phyloP scores from a whole-genome alignment of 176 grass and related monocot genomes.

The Lolium perenne region DNA sequence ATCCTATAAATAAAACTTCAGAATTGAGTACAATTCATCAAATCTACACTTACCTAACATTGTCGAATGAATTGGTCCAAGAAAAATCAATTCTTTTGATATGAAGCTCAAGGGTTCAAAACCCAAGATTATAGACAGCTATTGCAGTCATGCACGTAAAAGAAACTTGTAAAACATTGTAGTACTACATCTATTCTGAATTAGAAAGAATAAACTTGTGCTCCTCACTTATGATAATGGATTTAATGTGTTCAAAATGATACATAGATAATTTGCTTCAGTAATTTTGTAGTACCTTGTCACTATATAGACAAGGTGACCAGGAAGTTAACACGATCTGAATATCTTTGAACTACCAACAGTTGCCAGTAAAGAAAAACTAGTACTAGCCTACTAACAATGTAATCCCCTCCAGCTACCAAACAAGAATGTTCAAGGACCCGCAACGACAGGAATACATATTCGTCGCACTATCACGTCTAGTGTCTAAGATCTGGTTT shows the following conservation, averaged over 20 bases:
- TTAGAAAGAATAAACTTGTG: not conserved
- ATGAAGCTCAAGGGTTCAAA: not conserved
- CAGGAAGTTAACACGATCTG: not conserved
- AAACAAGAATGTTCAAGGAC: conserved; percentile 7
- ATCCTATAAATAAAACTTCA: too few species aligned
- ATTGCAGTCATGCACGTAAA: not conserved
- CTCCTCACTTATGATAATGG: not conserved
- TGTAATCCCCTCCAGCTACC: not conserved
- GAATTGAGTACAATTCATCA: too few species aligned
- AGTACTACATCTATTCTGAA: not conserved
- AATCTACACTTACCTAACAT: too few species aligned
- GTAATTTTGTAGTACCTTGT: not conserved
- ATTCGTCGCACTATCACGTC: conserved; percentile 28
- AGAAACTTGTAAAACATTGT: not conserved
- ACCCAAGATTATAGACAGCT: not conserved
- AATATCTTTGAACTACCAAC: not conserved
- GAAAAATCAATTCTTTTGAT: too few species aligned
- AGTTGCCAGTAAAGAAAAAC: not conserved
- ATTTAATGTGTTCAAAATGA: not conserved
- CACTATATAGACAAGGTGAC: not conserved
- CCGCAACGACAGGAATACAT: conserved; percentile 31
- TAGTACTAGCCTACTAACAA: not conserved
- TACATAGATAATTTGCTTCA: not conserved
- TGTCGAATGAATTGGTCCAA: too few species aligned
- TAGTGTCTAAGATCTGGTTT: conserved; percentile 4